A percentile compares a stretch with the other conserved stretches of the same genome.
These are phyloP conservation scores for Eucommia ulmoides DNA, from an alignment of 257 asterid genomes.

Conservation along the genomic window DNA sequence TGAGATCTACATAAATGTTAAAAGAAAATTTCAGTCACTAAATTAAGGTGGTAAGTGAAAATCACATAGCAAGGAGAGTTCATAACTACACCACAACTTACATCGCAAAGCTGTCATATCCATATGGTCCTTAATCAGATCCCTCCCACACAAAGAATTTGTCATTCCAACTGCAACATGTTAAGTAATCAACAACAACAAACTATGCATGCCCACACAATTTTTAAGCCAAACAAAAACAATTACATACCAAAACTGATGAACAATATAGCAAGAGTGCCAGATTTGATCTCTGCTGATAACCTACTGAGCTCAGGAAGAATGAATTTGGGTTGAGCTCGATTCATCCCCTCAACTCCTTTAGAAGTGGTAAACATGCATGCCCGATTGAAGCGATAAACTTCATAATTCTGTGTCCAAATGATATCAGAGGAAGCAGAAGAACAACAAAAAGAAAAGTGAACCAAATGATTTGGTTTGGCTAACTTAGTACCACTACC, in stretches of 20 bases:
- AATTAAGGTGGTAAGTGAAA: background rate
- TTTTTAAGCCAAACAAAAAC: too few relatives aligned
- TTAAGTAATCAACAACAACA: too few relatives aligned
- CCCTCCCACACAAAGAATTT: background rate
- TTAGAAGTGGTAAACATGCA: conserved; percentile 49
- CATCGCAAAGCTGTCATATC: conserved; percentile 49
- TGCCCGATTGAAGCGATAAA: conserved; percentile 54
- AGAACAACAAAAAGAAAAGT: conserved; percentile 5
- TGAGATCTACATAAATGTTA: background rate
- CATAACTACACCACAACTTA: conserved; percentile 23
- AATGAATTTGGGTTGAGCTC: conserved; percentile 51
- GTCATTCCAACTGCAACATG: conserved; percentile 42
- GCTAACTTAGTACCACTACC: conserved; percentile 25
- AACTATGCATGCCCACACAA: too few relatives aligned
- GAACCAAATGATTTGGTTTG: conserved; percentile 4
- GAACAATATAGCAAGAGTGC: conserved; percentile 74
- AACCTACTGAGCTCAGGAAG: conserved; percentile 83
- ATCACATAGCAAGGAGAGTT: background rate
- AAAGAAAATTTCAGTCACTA: background rate
- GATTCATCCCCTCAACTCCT: conserved; percentile 44
- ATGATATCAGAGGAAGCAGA: conserved; percentile 16
- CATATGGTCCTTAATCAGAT: conserved; percentile 33
- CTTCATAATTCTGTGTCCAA: conserved; percentile 51
- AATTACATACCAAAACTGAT: conserved; percentile 69
- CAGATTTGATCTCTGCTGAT: conserved; percentile 58